Base-by-base conservation (phyloP, 139 green algal species). In the Micractinium conductrix region DNA sequence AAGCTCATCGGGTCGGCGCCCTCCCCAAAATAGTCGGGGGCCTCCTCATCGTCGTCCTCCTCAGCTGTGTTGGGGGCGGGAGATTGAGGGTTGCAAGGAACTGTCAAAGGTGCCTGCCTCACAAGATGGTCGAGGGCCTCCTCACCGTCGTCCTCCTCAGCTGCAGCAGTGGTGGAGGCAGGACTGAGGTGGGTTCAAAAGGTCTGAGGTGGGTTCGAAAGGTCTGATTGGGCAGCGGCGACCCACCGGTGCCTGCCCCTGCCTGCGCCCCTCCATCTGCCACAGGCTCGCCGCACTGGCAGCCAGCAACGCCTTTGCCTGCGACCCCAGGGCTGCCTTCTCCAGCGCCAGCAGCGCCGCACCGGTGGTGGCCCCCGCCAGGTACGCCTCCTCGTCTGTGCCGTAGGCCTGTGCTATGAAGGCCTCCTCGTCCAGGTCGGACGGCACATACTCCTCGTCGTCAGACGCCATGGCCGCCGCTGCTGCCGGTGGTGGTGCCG, bases 1-100 rank as follows among this genome's bases (percentile, higher is more conserved):
- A 94, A 40, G 9, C 71, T 22, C 53, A 93, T 30, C 12, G 88
- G 89, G 81, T 93, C 89, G 33, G 63, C 78, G 4, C 60, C 78
- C 40, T 83, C 78, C 16, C 60, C 78, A 45, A 83, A 83, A 9
- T 74, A 44, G 14, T 60, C 78, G 14, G 58, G 55, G 26, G 33
- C 50, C 42, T 74, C 78, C 40, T 83, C 78, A 22, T 83, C 78
- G 43, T 83, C 78, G 14, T 83, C 78, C 19, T 83, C 78, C 26
- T 83, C 78, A 21, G 48, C 60, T 73, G 58, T 22, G 7, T 14
- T 37, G 28, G 22, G 53, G 42, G 0, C 73, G 67, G 3, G 35
- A 9, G 38, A 4, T 33, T 40, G 69, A n/a, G n/a, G n/a, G n/a
- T n/a, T n/a, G n/a, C n/a, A n/a, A n/a, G n/a, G n/a, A n/a, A n/a